These are phyloP conservation scores for Apiospora arundinis DNA, from an alignment of 2,329 filamentous ascomycete genomes.

Conservation along the genomic window DNA sequence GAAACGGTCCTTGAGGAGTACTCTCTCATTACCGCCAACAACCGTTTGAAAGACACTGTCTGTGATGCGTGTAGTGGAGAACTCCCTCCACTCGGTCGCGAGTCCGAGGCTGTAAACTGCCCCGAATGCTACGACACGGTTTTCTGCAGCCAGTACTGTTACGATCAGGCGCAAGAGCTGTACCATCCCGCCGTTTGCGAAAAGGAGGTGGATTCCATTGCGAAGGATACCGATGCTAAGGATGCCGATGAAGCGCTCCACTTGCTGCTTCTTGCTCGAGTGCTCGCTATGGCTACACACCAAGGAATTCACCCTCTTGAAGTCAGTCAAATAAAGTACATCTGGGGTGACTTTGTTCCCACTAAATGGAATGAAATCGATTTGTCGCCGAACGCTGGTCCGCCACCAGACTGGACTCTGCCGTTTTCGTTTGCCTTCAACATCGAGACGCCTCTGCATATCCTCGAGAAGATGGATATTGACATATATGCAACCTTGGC, in stretches of 20 bases:
- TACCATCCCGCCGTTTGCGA: constrained; percentile 73
- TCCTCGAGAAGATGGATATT: constrained; percentile 84
- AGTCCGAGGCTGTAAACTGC: constrained; percentile 59
- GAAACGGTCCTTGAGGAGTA: constrained; percentile 82
- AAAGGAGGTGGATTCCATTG: constrained; percentile 69
- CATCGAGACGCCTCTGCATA: constrained; percentile 75
- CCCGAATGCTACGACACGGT: constrained; percentile 69
- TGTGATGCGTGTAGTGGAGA: constrained; percentile 88
- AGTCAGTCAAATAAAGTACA: constrained; percentile 69
- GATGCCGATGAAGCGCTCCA: constrained; percentile 68
- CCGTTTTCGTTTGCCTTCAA: constrained; percentile 82
- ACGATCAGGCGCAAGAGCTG: constrained; percentile 60
- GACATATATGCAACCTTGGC: constrained; percentile 69
- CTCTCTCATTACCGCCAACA: constrained; percentile 87
- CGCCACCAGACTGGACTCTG: constrained; percentile 69
- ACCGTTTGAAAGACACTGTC: constrained; percentile 82
- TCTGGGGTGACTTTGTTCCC: constrained; percentile 72
- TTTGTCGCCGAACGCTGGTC: constrained; percentile 58
- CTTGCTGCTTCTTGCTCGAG: constrained; percentile 65
- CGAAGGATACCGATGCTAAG: constrained; percentile 65
- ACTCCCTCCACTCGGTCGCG: constrained; percentile 64
- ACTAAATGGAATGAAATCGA: constrained; percentile 59
- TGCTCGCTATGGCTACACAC: constrained; percentile 68
- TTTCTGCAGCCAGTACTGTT: constrained; percentile 68
- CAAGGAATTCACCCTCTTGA: constrained; percentile 68